Percentiles rank a stretch among this genome's conserved stretches.
These are phyloP conservation scores for Gnomoniopsis smithogilvyi DNA, from an alignment of 2,329 filamentous ascomycete genomes.

Conservation along the genomic window DNA sequence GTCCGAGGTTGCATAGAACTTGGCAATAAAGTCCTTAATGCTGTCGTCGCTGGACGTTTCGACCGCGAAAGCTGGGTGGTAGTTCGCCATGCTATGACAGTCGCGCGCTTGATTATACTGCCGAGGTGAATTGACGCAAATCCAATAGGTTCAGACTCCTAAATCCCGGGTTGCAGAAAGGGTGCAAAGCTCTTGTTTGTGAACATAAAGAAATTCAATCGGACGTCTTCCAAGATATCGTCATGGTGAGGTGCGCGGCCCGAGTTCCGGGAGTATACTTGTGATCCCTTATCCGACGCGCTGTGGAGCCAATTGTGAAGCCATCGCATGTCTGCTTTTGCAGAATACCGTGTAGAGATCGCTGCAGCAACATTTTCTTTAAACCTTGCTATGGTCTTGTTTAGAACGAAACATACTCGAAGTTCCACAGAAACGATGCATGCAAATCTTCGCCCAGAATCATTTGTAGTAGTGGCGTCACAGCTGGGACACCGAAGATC, in stretches of 20 bases:
- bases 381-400: neutral
- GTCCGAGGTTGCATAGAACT: slow-evolving; percentile 44
- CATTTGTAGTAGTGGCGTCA: too few relatives aligned
- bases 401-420: too few relatives aligned
- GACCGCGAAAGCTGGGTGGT: slow-evolving; percentile 27
- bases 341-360: neutral
- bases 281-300: neutral
- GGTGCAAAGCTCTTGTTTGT: neutral
- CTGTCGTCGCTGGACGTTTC: slow-evolving; percentile 17
- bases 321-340: neutral
- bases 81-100: slow-evolving; percentile 17
- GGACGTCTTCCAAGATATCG: neutral
- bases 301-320: neutral
- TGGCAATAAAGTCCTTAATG: slow-evolving; percentile 35
- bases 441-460: neutral
- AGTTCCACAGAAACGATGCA: neutral
- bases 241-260: neutral
- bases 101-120: too few relatives aligned
- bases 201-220: neutral
- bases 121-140: too few relatives aligned
- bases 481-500: too few relatives aligned
- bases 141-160: too few relatives aligned
- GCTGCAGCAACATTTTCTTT: neutral
- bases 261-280: neutral
- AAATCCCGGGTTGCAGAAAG: neutral